Conservation (phyloP, 192 early-diverging fungal species). For the Pilaira anomala region DNA sequence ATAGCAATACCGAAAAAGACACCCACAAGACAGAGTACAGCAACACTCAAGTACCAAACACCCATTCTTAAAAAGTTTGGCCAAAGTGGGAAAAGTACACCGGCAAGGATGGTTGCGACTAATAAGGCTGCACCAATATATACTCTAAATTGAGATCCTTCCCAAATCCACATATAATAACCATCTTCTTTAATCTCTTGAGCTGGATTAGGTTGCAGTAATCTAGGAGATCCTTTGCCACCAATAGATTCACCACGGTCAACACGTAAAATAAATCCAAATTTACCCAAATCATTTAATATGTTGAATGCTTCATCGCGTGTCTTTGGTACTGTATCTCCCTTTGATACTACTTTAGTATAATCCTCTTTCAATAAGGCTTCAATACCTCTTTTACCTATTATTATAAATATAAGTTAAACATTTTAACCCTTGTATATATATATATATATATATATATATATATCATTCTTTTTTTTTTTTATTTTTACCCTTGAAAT, state of each 20-base stretch:
- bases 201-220: conserved; percentile 15
- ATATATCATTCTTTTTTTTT: neutral
- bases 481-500: conserved; percentile 72
- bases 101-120: conserved; percentile 77
- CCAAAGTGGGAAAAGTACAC: conserved; percentile 98
- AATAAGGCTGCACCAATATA: conserved; percentile 79
- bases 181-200: conserved; percentile 59
- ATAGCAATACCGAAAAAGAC: conserved; percentile 87
- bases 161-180: conserved; percentile 93
- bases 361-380: conserved; percentile 30
- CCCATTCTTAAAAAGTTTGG: conserved; percentile 74
- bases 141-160: conserved; percentile 78
- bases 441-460: neutral
- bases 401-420: neutral
- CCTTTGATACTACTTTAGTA: conserved; percentile 21
- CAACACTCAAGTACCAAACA: conserved; percentile 88
- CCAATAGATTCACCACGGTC: conserved; percentile 27
- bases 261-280: conserved; percentile 34
- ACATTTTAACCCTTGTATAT: no score
- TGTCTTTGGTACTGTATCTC: conserved; percentile 9
- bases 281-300: conserved; percentile 22
- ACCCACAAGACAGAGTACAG: conserved; percentile 79
- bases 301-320: conserved; percentile 25
- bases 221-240: conserved; percentile 27
- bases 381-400: conserved; percentile 35